These are phyloP conservation scores for Lentinula lateritia DNA, from an alignment of 768 basidiomycete species.

Conservation along the genomic window DNA sequence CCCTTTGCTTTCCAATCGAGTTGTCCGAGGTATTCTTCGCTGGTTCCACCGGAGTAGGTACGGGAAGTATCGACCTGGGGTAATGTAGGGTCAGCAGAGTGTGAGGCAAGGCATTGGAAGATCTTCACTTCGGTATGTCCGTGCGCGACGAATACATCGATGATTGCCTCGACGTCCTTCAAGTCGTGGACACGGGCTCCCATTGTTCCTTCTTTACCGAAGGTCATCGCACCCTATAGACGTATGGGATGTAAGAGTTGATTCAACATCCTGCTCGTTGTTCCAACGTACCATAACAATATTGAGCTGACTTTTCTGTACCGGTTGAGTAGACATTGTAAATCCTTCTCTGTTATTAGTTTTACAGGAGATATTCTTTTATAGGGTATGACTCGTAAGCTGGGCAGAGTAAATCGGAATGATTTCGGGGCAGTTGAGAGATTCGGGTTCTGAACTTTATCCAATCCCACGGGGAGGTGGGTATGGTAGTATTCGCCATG, in stretches of 20 bases:
- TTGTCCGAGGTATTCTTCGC: constrained; percentile 32
- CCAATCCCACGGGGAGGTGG: too few species aligned
- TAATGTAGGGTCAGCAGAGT: not conserved
- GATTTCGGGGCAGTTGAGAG: too few species aligned
- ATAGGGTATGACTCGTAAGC: too few species aligned
- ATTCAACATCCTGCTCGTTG: not conserved
- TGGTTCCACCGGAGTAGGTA: constrained; percentile 7
- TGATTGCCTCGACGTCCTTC: constrained; percentile 19
- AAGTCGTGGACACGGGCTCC: constrained; percentile 8
- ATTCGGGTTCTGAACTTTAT: too few species aligned
- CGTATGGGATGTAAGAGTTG: not conserved
- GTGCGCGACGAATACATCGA: constrained; percentile 39
- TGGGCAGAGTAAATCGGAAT: too few species aligned
- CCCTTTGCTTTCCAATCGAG: constrained; percentile 34
- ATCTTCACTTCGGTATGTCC: constrained; percentile 36
- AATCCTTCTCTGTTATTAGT: not conserved
- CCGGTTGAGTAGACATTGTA: constrained; percentile 4
- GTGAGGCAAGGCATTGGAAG: too few species aligned
- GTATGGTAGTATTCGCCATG: too few species aligned
- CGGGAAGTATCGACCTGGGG: constrained; percentile 11
- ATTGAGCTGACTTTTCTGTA: constrained; percentile 12
- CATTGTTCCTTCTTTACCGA: constrained; percentile 6
- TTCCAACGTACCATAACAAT: constrained; percentile 9
- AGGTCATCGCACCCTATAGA: constrained; percentile 13
- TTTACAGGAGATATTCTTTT: too few species aligned